Conservation (phyloP, 495 filamentous ascomycete genomes). For the Trichoderma erinaceum region DNA sequence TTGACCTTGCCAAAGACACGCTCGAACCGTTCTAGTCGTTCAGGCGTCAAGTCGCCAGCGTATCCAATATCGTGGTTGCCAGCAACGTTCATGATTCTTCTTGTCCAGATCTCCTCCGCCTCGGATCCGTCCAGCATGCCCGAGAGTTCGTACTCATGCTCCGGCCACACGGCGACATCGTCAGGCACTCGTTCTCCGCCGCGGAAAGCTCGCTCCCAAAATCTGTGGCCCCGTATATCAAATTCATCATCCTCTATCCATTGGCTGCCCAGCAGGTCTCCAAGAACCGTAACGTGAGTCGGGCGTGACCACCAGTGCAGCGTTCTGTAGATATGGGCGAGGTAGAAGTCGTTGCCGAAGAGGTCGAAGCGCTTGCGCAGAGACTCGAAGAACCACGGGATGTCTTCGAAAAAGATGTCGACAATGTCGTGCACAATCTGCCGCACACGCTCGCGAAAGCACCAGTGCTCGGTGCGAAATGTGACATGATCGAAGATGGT, state of each 20-base stretch:
- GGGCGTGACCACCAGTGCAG: slow-evolving; percentile 73
- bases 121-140: slow-evolving; percentile 44
- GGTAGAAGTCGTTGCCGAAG: slow-evolving; percentile 89
- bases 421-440: slow-evolving; percentile 46
- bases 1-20: slow-evolving; percentile 75
- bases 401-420: slow-evolving; percentile 53
- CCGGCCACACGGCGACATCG: slow-evolving; percentile 44
- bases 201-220: slow-evolving; percentile 75
- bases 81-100: slow-evolving; percentile 75
- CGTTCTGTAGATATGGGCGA: slow-evolving; percentile 87
- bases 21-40: slow-evolving; percentile 73
- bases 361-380: slow-evolving; percentile 77
- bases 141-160: slow-evolving; percentile 43
- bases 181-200: slow-evolving; percentile 63
- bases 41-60: slow-evolving; percentile 72
- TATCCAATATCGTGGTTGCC: slow-evolving; percentile 98
- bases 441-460: slow-evolving; percentile 39
- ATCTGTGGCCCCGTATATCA: slow-evolving; percentile 58
- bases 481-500: slow-evolving; percentile 47
- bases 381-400: slow-evolving; percentile 54
- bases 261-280: slow-evolving; percentile 91
- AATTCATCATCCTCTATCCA: slow-evolving; percentile 91
- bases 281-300: slow-evolving; percentile 83
- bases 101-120: slow-evolving; percentile 52
- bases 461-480: slow-evolving; percentile 37